Evolutionary conservation across 2,329 filamentous ascomycete species (phyloP).

Genomic region (Fusarium torulosum): DNA sequence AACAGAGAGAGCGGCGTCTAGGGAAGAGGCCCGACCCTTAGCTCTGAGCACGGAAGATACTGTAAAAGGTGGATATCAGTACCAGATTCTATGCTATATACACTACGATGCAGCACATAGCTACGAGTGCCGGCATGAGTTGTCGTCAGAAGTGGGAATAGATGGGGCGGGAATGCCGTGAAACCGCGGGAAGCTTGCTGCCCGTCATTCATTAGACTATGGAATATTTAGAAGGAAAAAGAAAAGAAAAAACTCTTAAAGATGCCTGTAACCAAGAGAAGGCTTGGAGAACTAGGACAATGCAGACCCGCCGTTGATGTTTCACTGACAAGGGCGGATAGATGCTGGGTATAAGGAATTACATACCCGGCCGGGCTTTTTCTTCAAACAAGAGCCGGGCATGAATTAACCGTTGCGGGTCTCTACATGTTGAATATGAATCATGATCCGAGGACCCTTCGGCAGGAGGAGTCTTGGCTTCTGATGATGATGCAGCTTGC

Average conservation of each 20-base stretch:
- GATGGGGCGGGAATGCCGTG: slow-evolving; percentile 41
- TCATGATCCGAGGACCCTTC: slow-evolving; percentile 35
- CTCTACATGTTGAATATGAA: not conserved
- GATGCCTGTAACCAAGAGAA: not conserved
- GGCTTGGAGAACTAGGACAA: too few species aligned
- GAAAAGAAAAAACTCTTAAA: slow-evolving; percentile 19
- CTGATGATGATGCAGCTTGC: slow-evolving; percentile 24
- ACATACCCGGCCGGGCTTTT: slow-evolving; percentile 17
- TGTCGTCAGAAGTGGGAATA: slow-evolving; percentile 40
- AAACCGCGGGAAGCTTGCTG: slow-evolving; percentile 30
- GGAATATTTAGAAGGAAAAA: slow-evolving; percentile 13
- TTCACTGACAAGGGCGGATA: slow-evolving; percentile 15
- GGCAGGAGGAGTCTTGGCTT: slow-evolving; percentile 13
- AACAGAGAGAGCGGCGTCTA: not conserved
- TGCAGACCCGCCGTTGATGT: slow-evolving; percentile 16
- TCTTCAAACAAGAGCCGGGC: slow-evolving; percentile 6
- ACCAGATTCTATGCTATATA: not conserved
- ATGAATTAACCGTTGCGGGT: not conserved
- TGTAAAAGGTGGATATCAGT: not conserved
- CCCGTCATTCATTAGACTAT: not conserved
- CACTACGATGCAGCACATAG: slow-evolving; percentile 9
- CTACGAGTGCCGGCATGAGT: slow-evolving; percentile 39
- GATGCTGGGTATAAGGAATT: slow-evolving; percentile 3
- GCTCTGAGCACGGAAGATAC: not conserved
- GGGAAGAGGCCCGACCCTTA: not conserved